Evolutionary conservation across 2,329 filamentous ascomycete species (phyloP), one percentile per base, ranked within the genome.

Genomic region (Hypoxylon sp.): DNA sequence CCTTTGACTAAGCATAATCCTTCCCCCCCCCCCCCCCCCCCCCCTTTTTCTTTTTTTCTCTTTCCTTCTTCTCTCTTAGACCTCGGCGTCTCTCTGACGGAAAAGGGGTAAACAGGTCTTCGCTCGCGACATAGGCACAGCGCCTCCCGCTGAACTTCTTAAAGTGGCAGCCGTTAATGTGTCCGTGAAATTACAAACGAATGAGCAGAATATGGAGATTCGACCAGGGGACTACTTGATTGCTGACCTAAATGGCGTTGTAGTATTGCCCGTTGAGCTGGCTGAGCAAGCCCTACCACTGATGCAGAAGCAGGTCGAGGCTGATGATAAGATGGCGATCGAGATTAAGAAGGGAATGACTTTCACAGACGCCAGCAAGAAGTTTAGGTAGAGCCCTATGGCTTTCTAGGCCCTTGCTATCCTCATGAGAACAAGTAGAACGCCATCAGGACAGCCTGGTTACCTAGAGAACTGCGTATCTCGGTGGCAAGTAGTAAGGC

Each of bases 181-280:
- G 3, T 77, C 81, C 0, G 79, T 84, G 9, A 76, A 77, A 64
- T 66, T 83, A 44, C 74, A 79, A 71, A 77, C 76, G 13, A 78
- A 80, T 10, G 78, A 79, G 59, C 79, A 80, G 59, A 78, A 80
- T n/a, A 78, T 80, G 67, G 76, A 74, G 10, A 75, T 85, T 51
- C 67, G 77, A 3, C 81, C 83, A 0, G 82, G 82, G 1, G 83
- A 85, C 62, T 85, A 84, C 66, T 57, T 84, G 3, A 75, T 85
- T 8, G 83, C 76, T 0, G 83, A 85, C 47, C 46, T 82, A n/a
- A 83, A 85, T 64, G 83, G 83, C 8, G 82, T 84, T 0, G 82
- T 84, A 1, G 77, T 82, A 9, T 73, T 84, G 42, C 83, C 83
- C 0, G 76, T 64, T 46, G 78, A 77, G 13, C 68, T 83, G 60